Evolutionary conservation across 805 yeast genomes (phyloP).

Genomic region (Yamadazyma sp.): DNA sequence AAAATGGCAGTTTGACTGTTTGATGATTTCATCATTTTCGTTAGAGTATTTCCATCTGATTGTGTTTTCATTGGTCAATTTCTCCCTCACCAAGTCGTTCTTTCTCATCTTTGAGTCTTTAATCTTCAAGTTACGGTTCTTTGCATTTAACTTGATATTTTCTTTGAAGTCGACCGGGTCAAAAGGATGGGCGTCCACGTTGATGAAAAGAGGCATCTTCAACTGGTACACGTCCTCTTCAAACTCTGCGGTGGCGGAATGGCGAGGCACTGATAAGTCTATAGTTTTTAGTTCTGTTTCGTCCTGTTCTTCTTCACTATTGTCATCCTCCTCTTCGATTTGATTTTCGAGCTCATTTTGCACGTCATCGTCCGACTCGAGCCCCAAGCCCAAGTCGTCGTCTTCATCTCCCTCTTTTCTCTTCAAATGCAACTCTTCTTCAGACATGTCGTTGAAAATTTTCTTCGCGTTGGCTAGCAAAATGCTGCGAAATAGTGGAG

Average conservation of each 20-base stretch:
- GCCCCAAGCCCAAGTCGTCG: slow-evolving; percentile 17
- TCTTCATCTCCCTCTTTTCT: slow-evolving; percentile 1
- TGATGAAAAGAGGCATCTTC: slow-evolving; percentile 79
- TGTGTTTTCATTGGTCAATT: slow-evolving; percentile 75
- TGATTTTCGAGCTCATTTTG: slow-evolving; percentile 13
- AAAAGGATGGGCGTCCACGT: slow-evolving; percentile 83
- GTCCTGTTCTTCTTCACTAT: slow-evolving; percentile 34
- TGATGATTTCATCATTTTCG: slow-evolving; percentile 67
- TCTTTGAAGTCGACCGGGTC: slow-evolving; percentile 69
- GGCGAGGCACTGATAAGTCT: slow-evolving; percentile 47
- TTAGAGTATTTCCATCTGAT: slow-evolving; percentile 92
- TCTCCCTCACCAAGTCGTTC: slow-evolving; percentile 52
- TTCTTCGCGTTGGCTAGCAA: too few species aligned
- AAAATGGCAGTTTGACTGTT: slow-evolving; percentile 86
- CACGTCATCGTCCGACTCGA: slow-evolving; percentile 10
- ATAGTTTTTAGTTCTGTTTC: slow-evolving; percentile 35
- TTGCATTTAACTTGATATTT: slow-evolving; percentile 39
- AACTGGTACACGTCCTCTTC: slow-evolving; percentile 31
- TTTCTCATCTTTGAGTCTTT: slow-evolving; percentile 45
- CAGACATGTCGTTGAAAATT: slow-evolving; percentile 14
- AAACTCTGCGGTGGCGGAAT: slow-evolving; percentile 39
- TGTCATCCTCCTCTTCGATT: slow-evolving; percentile 28
- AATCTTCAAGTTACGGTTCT: slow-evolving; percentile 17
- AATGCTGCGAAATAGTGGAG: background rate
- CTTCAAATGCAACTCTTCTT: slow-evolving; percentile 8